Evolutionary conservation across 495 filamentous ascomycete genomes (phyloP).

Genomic region (Neurospora cerealis): DNA sequence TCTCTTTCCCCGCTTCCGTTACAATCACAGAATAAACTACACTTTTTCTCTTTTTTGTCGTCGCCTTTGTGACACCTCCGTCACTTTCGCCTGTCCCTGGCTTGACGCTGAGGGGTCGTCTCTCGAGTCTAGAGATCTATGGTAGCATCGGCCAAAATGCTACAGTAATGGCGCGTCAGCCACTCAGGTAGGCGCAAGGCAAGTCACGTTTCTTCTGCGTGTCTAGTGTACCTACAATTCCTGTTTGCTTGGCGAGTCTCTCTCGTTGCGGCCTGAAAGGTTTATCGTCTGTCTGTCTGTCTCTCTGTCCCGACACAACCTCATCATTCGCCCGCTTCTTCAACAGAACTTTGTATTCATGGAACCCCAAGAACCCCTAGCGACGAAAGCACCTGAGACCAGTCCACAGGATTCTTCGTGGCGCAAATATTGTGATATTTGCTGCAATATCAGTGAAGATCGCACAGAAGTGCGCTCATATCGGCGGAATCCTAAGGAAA

Average conservation of each 20-base stretch:
- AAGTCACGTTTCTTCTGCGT: not conserved
- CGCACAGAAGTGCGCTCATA: not conserved
- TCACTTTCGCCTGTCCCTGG: not conserved
- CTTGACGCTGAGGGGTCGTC: not conserved
- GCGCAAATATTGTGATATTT: not conserved
- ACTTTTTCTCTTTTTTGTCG: not conserved
- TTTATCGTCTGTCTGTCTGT: not conserved
- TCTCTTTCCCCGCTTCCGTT: not conserved
- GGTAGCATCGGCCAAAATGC: not conserved
- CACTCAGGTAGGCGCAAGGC: not conserved
- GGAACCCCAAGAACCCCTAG: not conserved
- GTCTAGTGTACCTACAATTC: not conserved
- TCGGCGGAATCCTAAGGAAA: too few relatives aligned
- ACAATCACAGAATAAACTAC: not conserved
- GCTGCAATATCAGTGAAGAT: not conserved
- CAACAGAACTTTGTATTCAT: not conserved
- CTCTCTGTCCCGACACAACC: not conserved
- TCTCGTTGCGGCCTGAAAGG: not conserved
- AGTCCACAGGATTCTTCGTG: not conserved
- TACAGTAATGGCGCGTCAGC: not conserved
- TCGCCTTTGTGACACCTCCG: not conserved
- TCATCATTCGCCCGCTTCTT: not conserved
- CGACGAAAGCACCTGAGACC: not conserved
- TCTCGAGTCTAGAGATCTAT: not conserved
- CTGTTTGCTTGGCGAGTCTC: not conserved